phyloP scores from a whole-genome alignment of 768 basidiomycete genomes.

The Suillus sp. region DNA sequence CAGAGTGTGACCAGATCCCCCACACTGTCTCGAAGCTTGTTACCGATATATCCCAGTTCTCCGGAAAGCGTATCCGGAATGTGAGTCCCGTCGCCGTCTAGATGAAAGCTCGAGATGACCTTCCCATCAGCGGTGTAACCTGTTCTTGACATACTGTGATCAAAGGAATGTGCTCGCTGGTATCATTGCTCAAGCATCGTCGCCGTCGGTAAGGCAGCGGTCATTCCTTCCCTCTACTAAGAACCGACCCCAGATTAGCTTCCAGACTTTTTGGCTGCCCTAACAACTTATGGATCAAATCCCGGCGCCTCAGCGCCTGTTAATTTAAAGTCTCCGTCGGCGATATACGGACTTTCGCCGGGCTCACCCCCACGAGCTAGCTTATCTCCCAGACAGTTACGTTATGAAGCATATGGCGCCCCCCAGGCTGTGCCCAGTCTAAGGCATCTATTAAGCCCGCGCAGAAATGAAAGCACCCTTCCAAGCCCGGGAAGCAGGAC shows the following conservation, averaged over 20 bases:
- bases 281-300: constrained; percentile 40
- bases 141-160: constrained; percentile 55
- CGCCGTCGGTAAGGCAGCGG: constrained; percentile 53
- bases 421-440: constrained; percentile 55
- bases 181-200: constrained; percentile 49
- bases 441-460: constrained; percentile 35
- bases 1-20: constrained; percentile 58
- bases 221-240: constrained; percentile 8
- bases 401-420: constrained; percentile 71
- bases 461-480: constrained; percentile 36
- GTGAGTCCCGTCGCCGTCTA: constrained; percentile 38
- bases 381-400: constrained; percentile 49
- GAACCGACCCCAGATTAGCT: constrained; percentile 45
- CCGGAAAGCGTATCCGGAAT: constrained; percentile 57
- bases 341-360: constrained; percentile 22
- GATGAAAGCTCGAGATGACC: not conserved
- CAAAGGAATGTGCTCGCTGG: constrained; percentile 48
- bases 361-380: constrained; percentile 28
- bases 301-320: constrained; percentile 15
- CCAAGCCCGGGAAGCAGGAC: constrained; percentile 38
- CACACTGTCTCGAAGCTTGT: constrained; percentile 46
- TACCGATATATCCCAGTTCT: constrained; percentile 41
- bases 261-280: constrained; percentile 64
- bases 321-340: constrained; percentile 12
- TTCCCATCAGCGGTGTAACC: constrained; percentile 61